Base-by-base conservation (phyloP, 805 yeast genomes). In the Candida maltosa region DNA sequence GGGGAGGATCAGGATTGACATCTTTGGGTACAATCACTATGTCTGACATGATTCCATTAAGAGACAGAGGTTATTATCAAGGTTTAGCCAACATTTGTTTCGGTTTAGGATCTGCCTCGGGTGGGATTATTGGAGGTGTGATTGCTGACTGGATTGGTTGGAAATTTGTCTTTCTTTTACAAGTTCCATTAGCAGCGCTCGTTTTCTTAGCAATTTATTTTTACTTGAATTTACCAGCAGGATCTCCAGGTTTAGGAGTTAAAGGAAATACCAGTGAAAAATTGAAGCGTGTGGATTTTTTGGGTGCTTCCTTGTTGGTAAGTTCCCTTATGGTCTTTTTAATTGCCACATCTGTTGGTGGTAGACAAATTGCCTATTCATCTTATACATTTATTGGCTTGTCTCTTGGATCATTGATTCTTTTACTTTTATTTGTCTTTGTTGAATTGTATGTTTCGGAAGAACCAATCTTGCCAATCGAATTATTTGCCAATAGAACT, bases 1-100 rank as follows among this genome's bases (percentile, higher is more conserved):
- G 84, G 37, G 96, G 96, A 9, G 95, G 95, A n/a, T 93, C 95
- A 5, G 96, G 96, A 1, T 74, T 87, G 50, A 76, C 81, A 33
- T 72, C 89, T 0, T 62, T 87, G 46, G 75, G 86, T 12, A 80
- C 95, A 5, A 83, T 87, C 38, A 72, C 88, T 2, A 73, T 83
- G 47, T 76, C 86, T 18, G 96, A 87, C 56, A 64, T 86, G 31
- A 80, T 88, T 18, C 80, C 93, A 2, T 70, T 83, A 41, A 69
- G 93, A 37, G 76, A 81, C 27, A 69, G 96, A 39, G 95, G 94
- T 2, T 56, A 85, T 20, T 86, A 76, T 56, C 96, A 88, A 53
- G 96, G 96, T 0, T 54, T 84, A 34, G 83, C 83, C 23, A 87
- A 87, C 54, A 66, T 87, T 14, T 78, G 77, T 27, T 88, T 74